Conservation (phyloP, 805 yeast species). For the Ogataea degrootiae region DNA sequence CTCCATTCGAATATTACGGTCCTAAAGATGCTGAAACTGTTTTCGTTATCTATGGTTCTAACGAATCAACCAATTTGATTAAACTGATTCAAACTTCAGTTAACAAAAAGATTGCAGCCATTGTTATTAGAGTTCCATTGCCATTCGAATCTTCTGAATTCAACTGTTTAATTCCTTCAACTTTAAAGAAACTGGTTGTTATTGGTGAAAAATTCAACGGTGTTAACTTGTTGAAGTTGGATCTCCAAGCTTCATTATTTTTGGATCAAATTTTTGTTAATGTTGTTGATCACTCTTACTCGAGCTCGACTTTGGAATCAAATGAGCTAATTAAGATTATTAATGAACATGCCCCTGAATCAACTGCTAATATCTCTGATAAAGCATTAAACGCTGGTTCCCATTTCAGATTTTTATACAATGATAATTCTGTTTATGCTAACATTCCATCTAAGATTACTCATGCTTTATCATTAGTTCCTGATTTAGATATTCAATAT, state of each 20-base stretch:
- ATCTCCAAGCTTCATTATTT: slow-evolving; percentile 69
- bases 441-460: slow-evolving; percentile 62
- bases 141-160: slow-evolving; percentile 72
- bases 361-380: slow-evolving; percentile 24
- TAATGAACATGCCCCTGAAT: slow-evolving; percentile 7
- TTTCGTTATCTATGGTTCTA: slow-evolving; percentile 77
- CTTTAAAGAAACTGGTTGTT: slow-evolving; percentile 59
- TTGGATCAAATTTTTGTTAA: slow-evolving; percentile 40
- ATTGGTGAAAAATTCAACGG: slow-evolving; percentile 48
- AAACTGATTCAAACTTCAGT: slow-evolving; percentile 34
- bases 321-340: slow-evolving; percentile 30
- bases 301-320: slow-evolving; percentile 20
- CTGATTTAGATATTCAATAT: slow-evolving; percentile 45
- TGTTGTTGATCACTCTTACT: slow-evolving; percentile 48
- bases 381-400: slow-evolving; percentile 31
- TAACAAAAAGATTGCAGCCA: slow-evolving; percentile 50
- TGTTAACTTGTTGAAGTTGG: slow-evolving; percentile 52
- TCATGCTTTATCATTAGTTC: slow-evolving; percentile 63
- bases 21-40: slow-evolving; percentile 58
- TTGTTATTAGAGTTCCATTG: slow-evolving; percentile 70
- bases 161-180: slow-evolving; percentile 49
- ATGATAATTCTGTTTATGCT: slow-evolving; percentile 54
- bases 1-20: slow-evolving; percentile 71
- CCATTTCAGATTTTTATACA: slow-evolving; percentile 57
- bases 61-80: slow-evolving; percentile 53